These are phyloP conservation scores for Dendryphion nanum DNA, from an alignment of 2,329 filamentous ascomycete genomes.

Conservation along the genomic window DNA sequence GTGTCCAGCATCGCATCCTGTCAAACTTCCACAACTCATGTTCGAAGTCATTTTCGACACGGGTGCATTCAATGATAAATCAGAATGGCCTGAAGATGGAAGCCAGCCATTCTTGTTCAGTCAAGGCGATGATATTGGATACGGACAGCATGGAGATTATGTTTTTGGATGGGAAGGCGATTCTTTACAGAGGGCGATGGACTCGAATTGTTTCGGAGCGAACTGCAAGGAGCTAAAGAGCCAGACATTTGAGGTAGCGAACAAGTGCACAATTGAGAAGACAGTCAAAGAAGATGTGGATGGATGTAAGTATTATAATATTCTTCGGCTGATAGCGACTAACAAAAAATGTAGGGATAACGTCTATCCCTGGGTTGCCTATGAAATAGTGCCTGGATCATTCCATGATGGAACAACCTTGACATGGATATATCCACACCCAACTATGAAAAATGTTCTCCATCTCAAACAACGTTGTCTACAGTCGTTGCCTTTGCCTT, in stretches of 20 bases:
- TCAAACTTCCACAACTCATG: constrained; percentile 29
- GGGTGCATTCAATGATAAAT: constrained; percentile 12
- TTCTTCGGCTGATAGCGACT: no score
- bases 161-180: constrained; percentile 33
- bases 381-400: no score
- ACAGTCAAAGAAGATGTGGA: constrained; percentile 23
- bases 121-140: constrained; percentile 23
- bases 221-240: constrained; percentile 17
- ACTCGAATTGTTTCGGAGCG: constrained; percentile 23
- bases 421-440: no score
- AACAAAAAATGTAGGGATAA: no score
- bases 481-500: no score
- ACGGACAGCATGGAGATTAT: constrained; percentile 28
- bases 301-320: constrained; percentile 30
- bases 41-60: constrained; percentile 32
- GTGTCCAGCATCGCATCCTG: constrained; percentile 24
- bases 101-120: constrained; percentile 16
- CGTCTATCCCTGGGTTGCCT: no score
- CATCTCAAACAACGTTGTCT: no score
- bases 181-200: constrained; percentile 26
- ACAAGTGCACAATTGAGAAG: constrained; percentile 21
- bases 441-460: no score
- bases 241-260: constrained; percentile 22
- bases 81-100: constrained; percentile 12
- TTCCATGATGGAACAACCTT: no score